Evolutionary conservation across 345 rosid species (phyloP).

Genomic region (Cardiospermum halicacabum): DNA sequence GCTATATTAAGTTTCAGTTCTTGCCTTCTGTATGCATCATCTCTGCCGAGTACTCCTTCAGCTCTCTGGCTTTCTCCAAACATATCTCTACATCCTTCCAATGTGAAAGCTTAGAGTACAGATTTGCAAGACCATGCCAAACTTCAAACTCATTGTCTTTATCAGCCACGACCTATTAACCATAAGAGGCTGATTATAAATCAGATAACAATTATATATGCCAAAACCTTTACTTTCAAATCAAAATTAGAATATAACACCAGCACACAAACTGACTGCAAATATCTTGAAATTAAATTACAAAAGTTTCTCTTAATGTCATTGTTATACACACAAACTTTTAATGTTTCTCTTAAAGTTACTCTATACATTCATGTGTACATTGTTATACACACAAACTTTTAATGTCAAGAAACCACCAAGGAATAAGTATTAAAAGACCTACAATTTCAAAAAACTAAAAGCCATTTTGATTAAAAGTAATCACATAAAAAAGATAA

Average conservation of each 20-base stretch:
- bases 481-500: background rate
- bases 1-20: conserved; percentile 23
- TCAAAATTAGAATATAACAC: background rate
- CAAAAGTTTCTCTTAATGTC: background rate
- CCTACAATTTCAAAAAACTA: background rate
- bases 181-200: conserved; percentile 3
- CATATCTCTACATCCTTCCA: conserved; percentile 96
- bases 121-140: conserved; percentile 84
- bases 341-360: too few relatives aligned
- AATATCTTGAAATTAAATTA: background rate
- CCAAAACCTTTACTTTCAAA: background rate
- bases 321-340: too few relatives aligned
- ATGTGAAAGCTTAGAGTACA: conserved; percentile 75
- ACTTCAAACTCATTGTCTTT: conserved; percentile 80
- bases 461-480: background rate
- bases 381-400: too few relatives aligned
- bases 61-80: conserved; percentile 65
- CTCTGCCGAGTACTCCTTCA: conserved; percentile 67
- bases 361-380: too few relatives aligned
- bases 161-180: conserved; percentile 50
- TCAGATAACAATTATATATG: conserved; percentile 1
- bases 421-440: background rate
- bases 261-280: background rate
- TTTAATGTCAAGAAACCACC: background rate
- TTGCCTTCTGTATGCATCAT: conserved; percentile 78